Base-by-base conservation (phyloP, 805 yeast genomes). In the Osmozyma mogii region DNA sequence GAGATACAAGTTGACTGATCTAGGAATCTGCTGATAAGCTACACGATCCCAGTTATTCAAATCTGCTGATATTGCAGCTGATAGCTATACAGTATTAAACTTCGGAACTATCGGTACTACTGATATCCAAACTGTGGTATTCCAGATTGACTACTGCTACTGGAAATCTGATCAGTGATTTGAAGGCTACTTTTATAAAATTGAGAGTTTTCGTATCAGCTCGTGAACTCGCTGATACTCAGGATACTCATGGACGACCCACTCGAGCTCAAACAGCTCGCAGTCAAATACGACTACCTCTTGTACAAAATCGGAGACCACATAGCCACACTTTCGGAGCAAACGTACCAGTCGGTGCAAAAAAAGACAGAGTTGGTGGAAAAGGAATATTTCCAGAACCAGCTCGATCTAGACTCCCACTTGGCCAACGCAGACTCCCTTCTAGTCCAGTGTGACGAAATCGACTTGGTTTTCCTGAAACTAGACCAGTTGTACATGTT, bases 191-290 rank as follows among this genome's bases (percentile, higher is more conserved):
- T n/a, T n/a, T n/a, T n/a, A n/a, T n/a, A n/a, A n/a, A n/a, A n/a
- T n/a, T n/a, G n/a, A n/a, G n/a, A n/a, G n/a, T n/a, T n/a, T n/a
- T n/a, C n/a, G n/a, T n/a, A n/a, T n/a, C n/a, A n/a, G n/a, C n/a
- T n/a, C n/a, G n/a, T n/a, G n/a, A n/a, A n/a, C n/a, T n/a, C n/a
- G n/a, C n/a, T n/a, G n/a, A n/a, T n/a, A n/a, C n/a, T n/a, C n/a
- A n/a, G n/a, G n/a, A n/a, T n/a, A n/a, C n/a, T n/a, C n/a, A 18
- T 8, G 21, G 71, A 67, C 15, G 88, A 81, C 50, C 84, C 85
- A 1, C 54, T 81, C 15, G 72, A 76, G 9, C 64, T 81, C 11
- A 70, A 73, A 41, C 65, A 69, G 32, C 54, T 82, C 24, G 72
- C 82, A 1, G 57, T 78, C 15, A 70, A 68, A 30, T 80, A 70